Evolutionary conservation across 768 basidiomycete genomes (phyloP).

Genomic region (Infundibulicybe gibba): DNA sequence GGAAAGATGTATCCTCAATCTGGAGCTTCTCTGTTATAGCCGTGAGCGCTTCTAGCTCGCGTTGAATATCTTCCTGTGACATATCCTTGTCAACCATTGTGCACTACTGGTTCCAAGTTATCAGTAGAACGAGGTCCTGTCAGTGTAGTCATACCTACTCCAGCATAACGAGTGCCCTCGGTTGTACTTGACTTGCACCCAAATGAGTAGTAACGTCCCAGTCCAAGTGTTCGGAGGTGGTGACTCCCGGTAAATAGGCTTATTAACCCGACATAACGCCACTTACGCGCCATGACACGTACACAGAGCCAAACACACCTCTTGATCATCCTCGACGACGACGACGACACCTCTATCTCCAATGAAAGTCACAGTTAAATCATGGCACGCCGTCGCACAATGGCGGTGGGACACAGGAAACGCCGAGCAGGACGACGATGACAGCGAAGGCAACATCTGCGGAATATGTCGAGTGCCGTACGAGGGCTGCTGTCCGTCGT

Average conservation of each 20-base stretch:
- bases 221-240: too few species aligned
- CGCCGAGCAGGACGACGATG: slow-evolving; percentile 30
- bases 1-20: slow-evolving; percentile 31
- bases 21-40: slow-evolving; percentile 24
- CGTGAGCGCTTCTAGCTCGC: slow-evolving; percentile 18
- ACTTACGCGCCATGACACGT: slow-evolving; percentile 17
- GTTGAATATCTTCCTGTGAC: slow-evolving; percentile 11
- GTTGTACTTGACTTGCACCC: too few species aligned
- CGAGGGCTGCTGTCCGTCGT: slow-evolving; percentile 93
- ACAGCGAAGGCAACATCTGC: slow-evolving; percentile 60
- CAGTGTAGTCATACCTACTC: too few species aligned
- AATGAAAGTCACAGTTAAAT: slow-evolving; percentile 84
- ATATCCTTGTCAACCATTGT: too few species aligned
- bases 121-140: too few species aligned
- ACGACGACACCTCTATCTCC: slow-evolving; percentile 1
- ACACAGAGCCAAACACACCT: slow-evolving; percentile 23
- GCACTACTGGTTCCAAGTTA: too few species aligned
- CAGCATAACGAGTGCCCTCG: too few species aligned
- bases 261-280: too few species aligned
- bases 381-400: slow-evolving; percentile 85
- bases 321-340: background rate
- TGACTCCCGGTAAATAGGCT: too few species aligned
- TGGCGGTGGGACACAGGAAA: slow-evolving; percentile 79
- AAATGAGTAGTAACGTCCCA: too few species aligned
- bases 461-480: slow-evolving; percentile 91